These are phyloP conservation scores for Globisporangium megalacanthum DNA, from an alignment of 352 stramenopile genomes.

Conservation along the genomic window DNA sequence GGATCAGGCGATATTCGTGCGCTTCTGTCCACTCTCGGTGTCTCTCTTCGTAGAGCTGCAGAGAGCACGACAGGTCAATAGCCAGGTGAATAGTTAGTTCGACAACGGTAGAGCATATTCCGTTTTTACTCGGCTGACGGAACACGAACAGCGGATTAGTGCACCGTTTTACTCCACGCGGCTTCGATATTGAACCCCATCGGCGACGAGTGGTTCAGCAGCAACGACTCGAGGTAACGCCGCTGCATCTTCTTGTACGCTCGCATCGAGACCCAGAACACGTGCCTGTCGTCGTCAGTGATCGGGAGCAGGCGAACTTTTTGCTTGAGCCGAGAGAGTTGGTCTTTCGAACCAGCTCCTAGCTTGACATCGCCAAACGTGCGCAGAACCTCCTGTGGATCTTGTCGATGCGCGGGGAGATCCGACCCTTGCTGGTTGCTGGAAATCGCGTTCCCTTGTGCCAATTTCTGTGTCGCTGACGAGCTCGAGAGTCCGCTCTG, in stretches of 20 bases:
- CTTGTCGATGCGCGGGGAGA: neutral
- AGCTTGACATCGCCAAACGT: neutral
- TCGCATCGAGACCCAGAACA: constrained; percentile 42
- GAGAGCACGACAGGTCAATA: neutral
- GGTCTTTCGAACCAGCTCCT: constrained; percentile 12
- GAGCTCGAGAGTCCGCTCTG: neutral
- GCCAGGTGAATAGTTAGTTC: neutral
- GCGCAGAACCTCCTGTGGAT: neutral
- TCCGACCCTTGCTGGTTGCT: constrained; percentile 2
- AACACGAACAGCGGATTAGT: too few relatives aligned
- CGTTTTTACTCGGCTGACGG: neutral
- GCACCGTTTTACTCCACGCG: constrained; percentile 44
- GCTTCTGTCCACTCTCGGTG: constrained; percentile 32
- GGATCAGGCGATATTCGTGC: constrained; percentile 29
- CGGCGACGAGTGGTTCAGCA: constrained; percentile 28
- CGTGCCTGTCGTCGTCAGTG: constrained; percentile 28
- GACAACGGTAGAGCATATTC: too few relatives aligned
- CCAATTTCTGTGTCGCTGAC: too few relatives aligned
- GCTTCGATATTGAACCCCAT: constrained; percentile 59
- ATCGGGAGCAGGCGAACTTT: constrained; percentile 31
- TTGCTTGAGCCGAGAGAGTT: constrained; percentile 45
- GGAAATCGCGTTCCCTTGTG: neutral
- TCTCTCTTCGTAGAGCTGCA: constrained; percentile 36
- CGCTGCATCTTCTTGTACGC: constrained; percentile 38
- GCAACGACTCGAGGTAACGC: constrained; percentile 22